Evolutionary conservation across 2,329 filamentous ascomycete genomes (phyloP), one percentile per base, ranked within the genome.

Genomic region (Aspergillus chevalieri): DNA sequence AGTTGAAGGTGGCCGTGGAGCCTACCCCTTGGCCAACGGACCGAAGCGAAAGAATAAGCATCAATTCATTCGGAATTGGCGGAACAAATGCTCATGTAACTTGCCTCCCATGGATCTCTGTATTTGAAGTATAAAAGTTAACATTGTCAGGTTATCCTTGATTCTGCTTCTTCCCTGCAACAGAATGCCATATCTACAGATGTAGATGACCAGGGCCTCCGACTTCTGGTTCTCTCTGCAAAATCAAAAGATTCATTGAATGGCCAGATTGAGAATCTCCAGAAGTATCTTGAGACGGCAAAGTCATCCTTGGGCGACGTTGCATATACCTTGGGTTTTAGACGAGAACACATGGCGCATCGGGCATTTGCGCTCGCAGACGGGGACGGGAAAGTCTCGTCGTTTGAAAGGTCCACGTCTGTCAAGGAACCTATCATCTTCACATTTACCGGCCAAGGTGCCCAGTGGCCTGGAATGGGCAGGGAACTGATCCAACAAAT

Each of bases 61-160:
- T 67, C 21, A 67, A 66, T 43, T 56, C 48, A 1, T 65, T 65
- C 46, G 64, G 65, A 2, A 59, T 61, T 55, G 41, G 53, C 3
- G 53, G 53, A 8, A 30, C 46, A 5, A 56, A 56, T 28, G 49
- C 46, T 0, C 53, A 56, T 39, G 51, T 44, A n/a, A 15, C 14
- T 38, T 44, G 9, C 21, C 42, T 14, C n/a, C n/a, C n/a, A n/a
- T n/a, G n/a, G n/a, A 15, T 24, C 22, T 24, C 22, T 24, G 4
- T 24, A 24, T 12, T 24, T 24, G 30, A 12, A 10, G 10, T 34
- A 12, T 15, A 17, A 2, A 2, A 38, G 34, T 17, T 38, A 38
- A 38, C 34, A 38, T 12, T 1, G 34, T 12, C 34, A 38, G 34
- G 34, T 36, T 15, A 15, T 43, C 8, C 6, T 24, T 26, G 39